These are phyloP conservation scores for Haematococcus lacustris DNA, from an alignment of 139 green algal species.

Conservation along the genomic window DNA sequence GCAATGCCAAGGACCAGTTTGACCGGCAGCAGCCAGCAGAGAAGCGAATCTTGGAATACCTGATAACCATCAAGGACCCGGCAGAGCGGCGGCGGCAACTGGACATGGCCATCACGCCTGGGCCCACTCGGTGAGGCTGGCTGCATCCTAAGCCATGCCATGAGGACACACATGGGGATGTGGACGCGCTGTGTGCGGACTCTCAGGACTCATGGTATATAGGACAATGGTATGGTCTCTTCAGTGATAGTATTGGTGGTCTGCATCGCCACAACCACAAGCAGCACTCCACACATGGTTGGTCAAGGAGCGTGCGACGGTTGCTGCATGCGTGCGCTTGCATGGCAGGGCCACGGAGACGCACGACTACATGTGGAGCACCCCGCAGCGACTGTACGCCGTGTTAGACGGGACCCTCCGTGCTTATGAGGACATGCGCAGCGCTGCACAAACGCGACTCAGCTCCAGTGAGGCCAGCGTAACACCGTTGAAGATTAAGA, in stretches of 20 bases:
- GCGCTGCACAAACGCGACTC: conserved; percentile 22
- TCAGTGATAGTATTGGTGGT: no score
- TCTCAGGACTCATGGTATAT: no score
- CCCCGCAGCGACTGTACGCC: conserved; percentile 29
- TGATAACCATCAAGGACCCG: conserved; percentile 17
- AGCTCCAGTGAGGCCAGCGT: conserved; percentile 16
- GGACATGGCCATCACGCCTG: conserved; percentile 43
- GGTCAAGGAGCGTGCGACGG: no score
- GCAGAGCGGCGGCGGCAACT: conserved; percentile 23
- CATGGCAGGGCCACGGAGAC: conserved; percentile 31
- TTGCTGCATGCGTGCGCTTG: no score
- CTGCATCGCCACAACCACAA: no score
- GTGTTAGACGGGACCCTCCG: conserved; percentile 44
- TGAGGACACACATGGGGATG: no score
- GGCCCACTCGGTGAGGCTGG: conserved; percentile 20
- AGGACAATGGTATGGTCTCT: no score
- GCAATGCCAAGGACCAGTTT: conserved; percentile 45
- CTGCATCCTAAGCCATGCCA: no score
- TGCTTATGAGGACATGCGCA: conserved; percentile 36
- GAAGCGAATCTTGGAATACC: conserved; percentile 60
- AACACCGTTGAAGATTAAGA: conserved; percentile 27
- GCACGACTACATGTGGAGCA: conserved; percentile 51
- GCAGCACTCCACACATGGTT: no score
- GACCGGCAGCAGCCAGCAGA: conserved; percentile 48
- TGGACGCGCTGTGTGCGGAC: no score